phyloP scores from a whole-genome alignment of 495 filamentous ascomycete species.

The Gamarada debralockiae region DNA sequence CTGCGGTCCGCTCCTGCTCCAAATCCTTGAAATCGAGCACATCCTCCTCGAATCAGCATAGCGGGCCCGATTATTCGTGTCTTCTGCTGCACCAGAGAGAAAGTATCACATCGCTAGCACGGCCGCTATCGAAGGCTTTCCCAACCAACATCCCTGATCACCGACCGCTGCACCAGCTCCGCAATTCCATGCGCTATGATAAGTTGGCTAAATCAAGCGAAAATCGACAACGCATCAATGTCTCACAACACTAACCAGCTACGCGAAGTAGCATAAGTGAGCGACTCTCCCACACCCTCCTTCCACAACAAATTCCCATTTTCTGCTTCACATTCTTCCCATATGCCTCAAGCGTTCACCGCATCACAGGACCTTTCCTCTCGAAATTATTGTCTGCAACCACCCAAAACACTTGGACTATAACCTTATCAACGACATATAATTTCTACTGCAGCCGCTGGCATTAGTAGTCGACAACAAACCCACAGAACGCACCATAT shows the following conservation, averaged over 20 bases:
- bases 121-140: background rate
- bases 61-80: constrained; percentile 18
- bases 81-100: constrained; percentile 14
- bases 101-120: constrained; percentile 14
- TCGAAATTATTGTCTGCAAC: constrained; percentile 2
- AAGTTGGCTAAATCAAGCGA: constrained; percentile 20
- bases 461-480: constrained; percentile 2
- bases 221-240: constrained; percentile 22
- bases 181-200: constrained; percentile 16
- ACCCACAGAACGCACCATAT: background rate
- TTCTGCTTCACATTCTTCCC: constrained; percentile 1
- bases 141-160: constrained; percentile 17
- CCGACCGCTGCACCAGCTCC: constrained; percentile 9
- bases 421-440: background rate
- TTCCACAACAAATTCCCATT: constrained; percentile 4
- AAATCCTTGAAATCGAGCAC: constrained; percentile 1
- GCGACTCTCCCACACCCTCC: constrained; percentile 7
- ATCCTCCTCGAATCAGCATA: constrained; percentile 1
- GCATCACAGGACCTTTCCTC: background rate
- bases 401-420: constrained; percentile 7
- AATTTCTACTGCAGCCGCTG: constrained; percentile 8
- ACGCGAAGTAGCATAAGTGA: constrained; percentile 19
- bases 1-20: constrained; percentile 1
- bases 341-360: background rate
- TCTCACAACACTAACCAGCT: constrained; percentile 11